These are phyloP conservation scores for Backusella parvicylindrica DNA, from an alignment of 192 early-diverging fungal genomes.

Conservation along the genomic window DNA sequence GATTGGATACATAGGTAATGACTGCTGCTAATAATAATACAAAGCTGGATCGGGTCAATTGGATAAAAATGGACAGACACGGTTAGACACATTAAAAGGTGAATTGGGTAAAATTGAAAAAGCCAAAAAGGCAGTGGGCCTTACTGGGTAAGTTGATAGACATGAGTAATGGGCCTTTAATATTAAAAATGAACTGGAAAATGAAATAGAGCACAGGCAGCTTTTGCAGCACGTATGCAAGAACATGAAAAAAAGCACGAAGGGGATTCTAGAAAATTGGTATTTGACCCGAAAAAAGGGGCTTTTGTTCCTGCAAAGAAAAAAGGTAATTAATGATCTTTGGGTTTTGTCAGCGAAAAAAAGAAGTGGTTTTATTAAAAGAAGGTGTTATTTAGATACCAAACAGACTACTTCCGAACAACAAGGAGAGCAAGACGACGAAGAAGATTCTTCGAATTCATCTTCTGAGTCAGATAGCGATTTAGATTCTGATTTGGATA, in stretches of 20 bases:
- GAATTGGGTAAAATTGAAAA: slow-evolving; percentile 56
- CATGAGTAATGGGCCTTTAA: background rate
- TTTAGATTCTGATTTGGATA: slow-evolving; percentile 7
- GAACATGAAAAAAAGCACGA: slow-evolving; percentile 3
- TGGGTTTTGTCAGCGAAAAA: background rate
- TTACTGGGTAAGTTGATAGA: slow-evolving; percentile 10
- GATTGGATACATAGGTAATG: background rate
- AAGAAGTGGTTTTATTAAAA: background rate
- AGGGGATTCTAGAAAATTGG: slow-evolving; percentile 28
- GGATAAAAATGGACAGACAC: slow-evolving; percentile 42
- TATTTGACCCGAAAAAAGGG: slow-evolving; percentile 32
- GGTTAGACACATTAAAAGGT: slow-evolving; percentile 41
- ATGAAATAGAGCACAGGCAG: slow-evolving; percentile 15
- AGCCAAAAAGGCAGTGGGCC: slow-evolving; percentile 44
- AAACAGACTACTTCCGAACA: background rate
- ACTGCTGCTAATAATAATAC: background rate
- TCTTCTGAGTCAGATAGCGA: background rate
- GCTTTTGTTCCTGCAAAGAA: slow-evolving; percentile 29
- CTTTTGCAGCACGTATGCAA: slow-evolving; percentile 16
- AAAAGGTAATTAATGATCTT: slow-evolving; percentile 8
- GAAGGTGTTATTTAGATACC: background rate
- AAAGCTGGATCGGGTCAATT: slow-evolving; percentile 34
- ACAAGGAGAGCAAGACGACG: background rate
- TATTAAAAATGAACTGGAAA: background rate
- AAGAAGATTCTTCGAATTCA: slow-evolving; percentile 1